These are phyloP conservation scores for Tuctoria greenei DNA, from an alignment of 176 grass and related monocot species.

Conservation along the genomic window DNA sequence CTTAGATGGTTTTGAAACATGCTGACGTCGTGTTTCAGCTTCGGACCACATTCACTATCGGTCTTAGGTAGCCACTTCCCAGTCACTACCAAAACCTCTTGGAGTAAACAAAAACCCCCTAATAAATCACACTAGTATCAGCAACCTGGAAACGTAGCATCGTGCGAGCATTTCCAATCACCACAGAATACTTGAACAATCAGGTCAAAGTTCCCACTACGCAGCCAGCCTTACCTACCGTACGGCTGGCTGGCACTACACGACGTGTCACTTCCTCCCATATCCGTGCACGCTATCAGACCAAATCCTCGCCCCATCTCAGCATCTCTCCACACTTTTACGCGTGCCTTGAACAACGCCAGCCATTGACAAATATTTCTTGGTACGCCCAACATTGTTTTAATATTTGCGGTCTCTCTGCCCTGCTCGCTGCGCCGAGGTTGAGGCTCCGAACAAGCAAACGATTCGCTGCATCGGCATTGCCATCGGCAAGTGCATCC, in stretches of 20 bases:
- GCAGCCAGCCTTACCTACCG: conserved; percentile 35
- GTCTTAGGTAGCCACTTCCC: background rate
- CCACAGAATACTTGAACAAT: background rate
- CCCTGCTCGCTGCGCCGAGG: background rate
- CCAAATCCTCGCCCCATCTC: background rate
- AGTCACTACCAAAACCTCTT: background rate
- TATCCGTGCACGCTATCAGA: conserved; percentile 1
- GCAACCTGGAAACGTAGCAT: conserved; percentile 21
- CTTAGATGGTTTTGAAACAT: too few species aligned
- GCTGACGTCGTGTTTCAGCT: background rate
- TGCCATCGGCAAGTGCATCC: background rate
- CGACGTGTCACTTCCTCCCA: conserved; percentile 13
- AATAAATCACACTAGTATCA: conserved; percentile 8
- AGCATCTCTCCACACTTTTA: background rate
- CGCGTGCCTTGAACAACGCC: background rate
- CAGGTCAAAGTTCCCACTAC: conserved; percentile 41
- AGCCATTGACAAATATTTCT: background rate
- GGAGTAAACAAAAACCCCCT: conserved; percentile 11
- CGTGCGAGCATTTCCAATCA: background rate
- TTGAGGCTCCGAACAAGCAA: background rate
- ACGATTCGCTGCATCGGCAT: conserved; percentile 29
- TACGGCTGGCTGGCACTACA: conserved; percentile 2
- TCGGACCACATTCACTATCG: conserved; percentile 9
- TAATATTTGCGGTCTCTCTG: background rate
- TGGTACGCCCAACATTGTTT: background rate